Base-by-base conservation (phyloP, 2,329 filamentous ascomycete species). In the Calonectria montana region DNA sequence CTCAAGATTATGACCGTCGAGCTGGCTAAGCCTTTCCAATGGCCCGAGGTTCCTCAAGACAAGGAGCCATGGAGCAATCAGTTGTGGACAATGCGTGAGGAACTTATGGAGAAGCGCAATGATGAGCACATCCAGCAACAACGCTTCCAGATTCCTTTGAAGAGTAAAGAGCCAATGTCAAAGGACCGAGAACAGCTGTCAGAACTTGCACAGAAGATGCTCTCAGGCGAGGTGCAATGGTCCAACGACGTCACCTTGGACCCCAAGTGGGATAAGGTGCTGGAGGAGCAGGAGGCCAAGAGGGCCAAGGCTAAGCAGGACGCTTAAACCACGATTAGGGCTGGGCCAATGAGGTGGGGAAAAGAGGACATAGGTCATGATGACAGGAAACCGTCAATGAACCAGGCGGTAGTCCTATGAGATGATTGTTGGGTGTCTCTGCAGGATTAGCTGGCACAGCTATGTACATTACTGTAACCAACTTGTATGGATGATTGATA, bases 1-100 rank as follows among this genome's bases (percentile, higher is more conserved):
- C 89, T 92, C 80, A 99, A 99, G 90, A 94, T 92, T 83, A 99
- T 99, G 97, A 97, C 94, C 48, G 94, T 97, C 53, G 94, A 98
- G 87, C 90, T 99, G 86, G 91, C 89, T 73, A 87, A 92, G 86
- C 94, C 96, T 5, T 99, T 99, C 86, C 91, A 94, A 69, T 98
- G 94, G 93, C 97, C 97, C 1, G 89, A 91, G 75, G 83, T 87
- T 76, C 94, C 94, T 5, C 83, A 87, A 75, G 88, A 93, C 81
- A 86, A 90, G 73, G 82, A 87, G 69, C 84, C 87, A 82, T 95
- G 93, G 92, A 92, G 92, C 82, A 87, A 91, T 75, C 83, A 88
- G n/a, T 84, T 90, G 67, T 90, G 86, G 82, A 86, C 88, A 80
- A 86, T 87, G 77, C 85, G 89, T 31, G 83, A 88, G 70, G 83